Evolutionary conservation across 2,329 filamentous ascomycete genomes (phyloP), one percentile per base, ranked within the genome.

Genomic region (Blastomyces emzantsi): DNA sequence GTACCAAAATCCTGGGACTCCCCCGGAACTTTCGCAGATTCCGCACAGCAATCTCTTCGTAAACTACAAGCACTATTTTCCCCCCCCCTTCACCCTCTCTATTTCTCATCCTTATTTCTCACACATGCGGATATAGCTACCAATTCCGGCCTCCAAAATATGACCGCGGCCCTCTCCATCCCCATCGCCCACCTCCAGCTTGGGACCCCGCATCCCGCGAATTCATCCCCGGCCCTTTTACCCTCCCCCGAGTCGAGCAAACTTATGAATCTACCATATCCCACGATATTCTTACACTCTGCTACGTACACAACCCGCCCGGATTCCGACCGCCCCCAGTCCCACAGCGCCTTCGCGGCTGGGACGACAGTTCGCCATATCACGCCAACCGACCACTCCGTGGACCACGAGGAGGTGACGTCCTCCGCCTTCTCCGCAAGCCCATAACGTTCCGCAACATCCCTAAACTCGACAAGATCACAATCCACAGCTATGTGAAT

Each of bases 81-180:
- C 41, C n/a, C n/a, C n/a, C n/a, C 19, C 8, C 9, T 15, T 19
- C 8, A 19, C 8, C 8, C 9, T 33, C 15, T 55, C 36, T 39
- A 39, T 13, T 11, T 39, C 9, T 39, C 9, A 39, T 13, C 28
- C 7, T 11, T 6, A 17, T 39, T 61, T 51, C 41, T 45, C 30
- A 60, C 45, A 45, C n/a, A 22, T 56, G 55, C 36, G 22, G 61
- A 60, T 65, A 36, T 66, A 96, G 93, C 83, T 99, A 97, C 80
- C 90, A 96, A 78, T 97, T 89, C 77, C 91, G 92, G 68, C 88
- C 93, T 60, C 94, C 94, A 67, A 94, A 93, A 79, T 99, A 92
- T 83, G 87, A 96, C 77, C 90, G 93, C 72, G 94, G 94, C 63
- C 92, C 92, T 67, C 83, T 97, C 30, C 92, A 97, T 75, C 94